Base-by-base conservation (phyloP, 352 stramenopile genomes). In the Pythium scleroteichum region DNA sequence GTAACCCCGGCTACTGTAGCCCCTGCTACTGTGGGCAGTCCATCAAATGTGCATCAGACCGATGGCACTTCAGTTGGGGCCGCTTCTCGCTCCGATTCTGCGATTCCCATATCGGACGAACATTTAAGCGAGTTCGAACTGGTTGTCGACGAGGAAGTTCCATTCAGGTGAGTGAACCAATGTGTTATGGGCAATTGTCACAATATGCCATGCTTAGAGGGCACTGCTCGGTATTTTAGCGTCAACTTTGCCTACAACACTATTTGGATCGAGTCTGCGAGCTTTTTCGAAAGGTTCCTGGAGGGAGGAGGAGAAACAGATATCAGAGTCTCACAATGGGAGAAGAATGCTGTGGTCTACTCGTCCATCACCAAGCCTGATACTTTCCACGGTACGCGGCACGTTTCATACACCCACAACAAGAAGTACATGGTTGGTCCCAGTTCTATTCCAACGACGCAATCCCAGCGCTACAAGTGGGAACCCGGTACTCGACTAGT, bases 381-480 rank as follows among this genome's bases (percentile, higher is more conserved):
- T 35, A 83, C 50, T 6, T 93, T 94, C 49, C 67, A 91, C 49
- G 79, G 66, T 19, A 74, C 72, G 49, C 76, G 87, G 0, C 50
- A 66, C 7, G 78, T 93, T 1, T 72, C 68, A 4, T 92, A 87
- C 55, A 83, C 66, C 1, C 84, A 92, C 76, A 92, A 95, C 74
- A 95, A 95, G 62, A 94, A 95, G 64, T 94, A 94, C 59, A 90
- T 95, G 66, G 80, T 95, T 17, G 86, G 86, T 0, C 84, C 86
- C 0, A 90, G 82, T 52, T 66, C 69, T 33, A 94, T 95, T 51
- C 86, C 86, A 1, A 95, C 86, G 1, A 64, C 63, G 16, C 84
- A 94, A 56, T 78, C 74, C 8, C 82, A 94, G 55, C 76, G 84
- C 20, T 93, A 87, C 66, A 67, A 71, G 33, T 88, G 83, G 52